These are phyloP conservation scores for Geosmithia morbida DNA, from an alignment of 2,329 filamentous ascomycete species.

Conservation along the genomic window DNA sequence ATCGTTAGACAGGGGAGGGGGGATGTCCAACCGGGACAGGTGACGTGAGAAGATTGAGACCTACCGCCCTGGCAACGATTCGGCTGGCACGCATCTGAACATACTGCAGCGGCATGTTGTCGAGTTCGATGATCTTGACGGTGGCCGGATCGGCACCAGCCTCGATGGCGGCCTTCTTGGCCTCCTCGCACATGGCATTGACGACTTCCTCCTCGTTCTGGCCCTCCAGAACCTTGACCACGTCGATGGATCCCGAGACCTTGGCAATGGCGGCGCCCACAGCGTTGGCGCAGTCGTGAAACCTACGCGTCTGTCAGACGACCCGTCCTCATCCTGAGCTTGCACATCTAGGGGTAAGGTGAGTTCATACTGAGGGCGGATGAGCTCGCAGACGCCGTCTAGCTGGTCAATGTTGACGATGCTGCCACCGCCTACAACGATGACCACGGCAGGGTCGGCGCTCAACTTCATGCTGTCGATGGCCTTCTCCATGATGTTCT, in stretches of 20 bases:
- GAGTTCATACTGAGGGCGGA: slow-evolving; percentile 38
- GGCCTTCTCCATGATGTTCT: slow-evolving; percentile 35
- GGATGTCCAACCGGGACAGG: no score
- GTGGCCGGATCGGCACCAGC: slow-evolving; percentile 26
- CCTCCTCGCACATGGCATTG: slow-evolving; percentile 13
- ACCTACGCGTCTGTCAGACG: neutral
- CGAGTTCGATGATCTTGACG: slow-evolving; percentile 34
- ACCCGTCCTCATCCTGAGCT: neutral
- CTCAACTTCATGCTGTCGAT: slow-evolving; percentile 51
- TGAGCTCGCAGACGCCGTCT: slow-evolving; percentile 36
- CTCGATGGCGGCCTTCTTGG: slow-evolving; percentile 16
- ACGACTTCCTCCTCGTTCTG: slow-evolving; percentile 25
- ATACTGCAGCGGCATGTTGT: slow-evolving; percentile 39
- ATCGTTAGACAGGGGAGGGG: no score
- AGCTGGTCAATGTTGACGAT: slow-evolving; percentile 40
- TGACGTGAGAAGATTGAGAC: slow-evolving; percentile 31
- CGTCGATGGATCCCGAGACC: slow-evolving; percentile 39
- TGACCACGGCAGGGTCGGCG: slow-evolving; percentile 38
- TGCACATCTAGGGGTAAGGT: neutral
- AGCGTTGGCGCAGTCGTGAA: slow-evolving; percentile 33
- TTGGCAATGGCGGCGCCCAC: slow-evolving; percentile 49
- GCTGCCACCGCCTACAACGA: slow-evolving; percentile 50
- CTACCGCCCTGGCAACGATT: slow-evolving; percentile 46
- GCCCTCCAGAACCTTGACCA: slow-evolving; percentile 30
- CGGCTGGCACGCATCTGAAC: slow-evolving; percentile 15